A percentile compares a stretch with the other conserved stretches of the same genome.
Evolutionary conservation across 331 rosid species (phyloP).

Genomic region (Phaseolus coccineus): DNA sequence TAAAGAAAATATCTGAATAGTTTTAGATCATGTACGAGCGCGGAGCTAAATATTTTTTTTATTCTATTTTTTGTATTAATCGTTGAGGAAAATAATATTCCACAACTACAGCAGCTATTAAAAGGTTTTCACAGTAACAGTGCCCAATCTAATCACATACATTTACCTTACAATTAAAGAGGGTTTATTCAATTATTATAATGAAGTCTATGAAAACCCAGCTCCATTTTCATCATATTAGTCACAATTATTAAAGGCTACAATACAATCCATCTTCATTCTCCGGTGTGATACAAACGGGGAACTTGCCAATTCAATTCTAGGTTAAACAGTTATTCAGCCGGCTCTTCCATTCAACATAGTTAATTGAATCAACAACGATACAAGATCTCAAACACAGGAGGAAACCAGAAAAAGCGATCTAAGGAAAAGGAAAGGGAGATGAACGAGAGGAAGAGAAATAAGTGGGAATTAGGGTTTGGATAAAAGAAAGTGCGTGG

Average conservation of each 20-base stretch:
- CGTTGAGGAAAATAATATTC: not conserved
- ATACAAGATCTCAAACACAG: constrained; percentile 29
- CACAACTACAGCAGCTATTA: not conserved
- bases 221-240: not conserved
- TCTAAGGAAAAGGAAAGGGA: not conserved
- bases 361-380: not conserved
- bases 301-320: not conserved
- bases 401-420: not conserved
- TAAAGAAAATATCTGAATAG: not conserved
- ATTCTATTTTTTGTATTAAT: not conserved
- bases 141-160: not conserved
- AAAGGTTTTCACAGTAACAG: not conserved
- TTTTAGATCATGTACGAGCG: not conserved
- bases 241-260: not conserved
- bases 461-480: constrained; percentile 39
- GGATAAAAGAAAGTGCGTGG: not conserved
- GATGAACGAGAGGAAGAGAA: not conserved
- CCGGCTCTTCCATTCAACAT: not conserved
- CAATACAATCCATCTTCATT: not conserved
- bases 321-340: not conserved
- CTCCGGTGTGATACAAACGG: not conserved
- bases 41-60: not conserved
- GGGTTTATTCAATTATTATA: not conserved
- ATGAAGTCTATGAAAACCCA: not conserved
- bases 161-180: not conserved